Conservation (phyloP, 805 yeast species). For the Cyberlindnera sargentensis region DNA sequence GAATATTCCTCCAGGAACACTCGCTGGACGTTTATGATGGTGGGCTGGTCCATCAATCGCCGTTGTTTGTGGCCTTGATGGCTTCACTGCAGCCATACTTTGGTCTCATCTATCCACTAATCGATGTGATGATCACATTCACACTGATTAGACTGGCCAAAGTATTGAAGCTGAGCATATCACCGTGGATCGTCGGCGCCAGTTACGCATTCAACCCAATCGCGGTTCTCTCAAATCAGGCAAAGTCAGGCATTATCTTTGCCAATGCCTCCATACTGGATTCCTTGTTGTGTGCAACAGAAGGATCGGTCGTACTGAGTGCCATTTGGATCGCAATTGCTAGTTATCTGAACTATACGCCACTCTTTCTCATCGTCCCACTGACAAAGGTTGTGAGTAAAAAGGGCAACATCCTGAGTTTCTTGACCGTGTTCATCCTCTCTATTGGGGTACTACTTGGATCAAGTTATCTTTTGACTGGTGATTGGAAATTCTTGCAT, state of each 20-base stretch:
- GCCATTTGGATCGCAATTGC: slow-evolving; percentile 54
- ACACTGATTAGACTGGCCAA: slow-evolving; percentile 46
- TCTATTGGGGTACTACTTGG: slow-evolving; percentile 25
- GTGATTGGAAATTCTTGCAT: slow-evolving; percentile 39
- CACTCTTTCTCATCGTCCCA: slow-evolving; percentile 56
- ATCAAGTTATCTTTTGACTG: slow-evolving; percentile 34
- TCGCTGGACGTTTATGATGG: slow-evolving; percentile 70
- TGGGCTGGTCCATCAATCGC: slow-evolving; percentile 83
- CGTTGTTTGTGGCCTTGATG: slow-evolving; percentile 53
- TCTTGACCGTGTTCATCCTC: slow-evolving; percentile 23
- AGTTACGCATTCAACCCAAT: slow-evolving; percentile 79
- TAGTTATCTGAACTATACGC: slow-evolving; percentile 55
- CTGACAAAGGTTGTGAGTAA: slow-evolving; percentile 23
- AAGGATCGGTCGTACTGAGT: slow-evolving; percentile 32
- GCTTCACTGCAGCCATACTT: slow-evolving; percentile 22
- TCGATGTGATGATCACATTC: slow-evolving; percentile 54
- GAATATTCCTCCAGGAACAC: slow-evolving; percentile 51
- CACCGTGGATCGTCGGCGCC: slow-evolving; percentile 45
- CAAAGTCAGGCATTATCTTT: slow-evolving; percentile 61
- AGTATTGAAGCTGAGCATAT: slow-evolving; percentile 12
- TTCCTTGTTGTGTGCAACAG: slow-evolving; percentile 38
- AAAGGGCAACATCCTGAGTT: slow-evolving; percentile 17
- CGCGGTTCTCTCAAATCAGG: slow-evolving; percentile 55
- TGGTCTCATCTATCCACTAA: slow-evolving; percentile 41
- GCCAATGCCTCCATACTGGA: slow-evolving; percentile 50